Evolutionary conservation across 1,139 yeast species (phyloP).

Genomic region (Yamadazyma mexicana): DNA sequence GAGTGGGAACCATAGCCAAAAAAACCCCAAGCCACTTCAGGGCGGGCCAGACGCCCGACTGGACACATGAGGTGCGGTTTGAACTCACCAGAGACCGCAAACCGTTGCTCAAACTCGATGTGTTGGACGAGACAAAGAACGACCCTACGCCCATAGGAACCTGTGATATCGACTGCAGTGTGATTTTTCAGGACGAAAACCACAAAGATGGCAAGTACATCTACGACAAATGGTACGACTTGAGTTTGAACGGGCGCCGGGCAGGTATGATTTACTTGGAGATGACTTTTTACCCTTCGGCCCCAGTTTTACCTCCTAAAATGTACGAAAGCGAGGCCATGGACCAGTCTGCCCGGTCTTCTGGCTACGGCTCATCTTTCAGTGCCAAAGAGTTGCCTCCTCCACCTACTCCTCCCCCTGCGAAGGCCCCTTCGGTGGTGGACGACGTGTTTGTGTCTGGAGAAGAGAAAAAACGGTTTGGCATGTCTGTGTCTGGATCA

Average conservation of each 20-base stretch:
- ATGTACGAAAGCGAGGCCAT: conserved; percentile 17
- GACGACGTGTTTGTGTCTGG: conserved; percentile 31
- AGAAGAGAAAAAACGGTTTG: conserved; percentile 9
- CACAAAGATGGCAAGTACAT: conserved; percentile 70
- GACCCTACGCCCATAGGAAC: conserved; percentile 88
- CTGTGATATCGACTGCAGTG: conserved; percentile 72
- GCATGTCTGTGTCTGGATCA: background rate
- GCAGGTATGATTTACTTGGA: conserved; percentile 91
- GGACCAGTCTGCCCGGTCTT: background rate
- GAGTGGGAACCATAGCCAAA: conserved; percentile 79
- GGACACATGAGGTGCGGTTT: conserved; percentile 80
- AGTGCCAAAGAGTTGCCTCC: conserved; percentile 11
- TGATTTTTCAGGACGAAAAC: conserved; percentile 53
- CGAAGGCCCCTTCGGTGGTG: conserved; percentile 15
- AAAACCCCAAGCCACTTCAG: conserved; percentile 71
- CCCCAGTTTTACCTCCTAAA: conserved; percentile 50
- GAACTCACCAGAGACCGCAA: conserved; percentile 60
- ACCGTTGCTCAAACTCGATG: conserved; percentile 66
- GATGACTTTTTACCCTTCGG: conserved; percentile 83
- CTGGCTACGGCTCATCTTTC: conserved; percentile 3
- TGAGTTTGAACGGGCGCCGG: conserved; percentile 65
- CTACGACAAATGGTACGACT: conserved; percentile 77
- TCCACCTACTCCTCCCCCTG: conserved; percentile 15
- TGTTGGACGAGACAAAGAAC: conserved; percentile 83
- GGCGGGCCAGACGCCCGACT: conserved; percentile 90